Evolutionary conservation across 768 basidiomycete genomes (phyloP).

Genomic region (Boletus huronensis): DNA sequence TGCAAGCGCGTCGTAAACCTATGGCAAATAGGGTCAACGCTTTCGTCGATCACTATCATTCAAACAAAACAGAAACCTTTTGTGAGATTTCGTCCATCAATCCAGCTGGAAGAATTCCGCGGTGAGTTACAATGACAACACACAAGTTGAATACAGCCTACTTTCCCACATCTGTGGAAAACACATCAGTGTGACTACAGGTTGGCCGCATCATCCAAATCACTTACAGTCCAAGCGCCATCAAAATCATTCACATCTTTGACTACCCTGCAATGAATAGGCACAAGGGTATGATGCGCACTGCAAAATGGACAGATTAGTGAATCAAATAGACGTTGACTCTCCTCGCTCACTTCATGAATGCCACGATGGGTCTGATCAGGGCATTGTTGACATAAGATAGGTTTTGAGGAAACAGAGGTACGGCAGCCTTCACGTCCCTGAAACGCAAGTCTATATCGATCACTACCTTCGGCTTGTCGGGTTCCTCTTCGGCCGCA

Average conservation of each 20-base stretch:
- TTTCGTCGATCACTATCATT: background rate
- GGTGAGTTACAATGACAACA: background rate
- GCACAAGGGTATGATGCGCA: constrained; percentile 89
- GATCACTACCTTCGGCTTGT: constrained; percentile 58
- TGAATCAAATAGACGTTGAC: background rate
- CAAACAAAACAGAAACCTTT: constrained; percentile 48
- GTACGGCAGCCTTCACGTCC: constrained; percentile 93
- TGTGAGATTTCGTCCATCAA: constrained; percentile 87
- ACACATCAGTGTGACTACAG: constrained; percentile 1
- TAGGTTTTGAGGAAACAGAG: constrained; percentile 83
- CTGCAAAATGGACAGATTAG: constrained; percentile 39
- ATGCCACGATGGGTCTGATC: constrained; percentile 93
- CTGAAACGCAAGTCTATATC: constrained; percentile 95
- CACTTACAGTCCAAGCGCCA: constrained; percentile 90
- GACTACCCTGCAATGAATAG: constrained; percentile 86
- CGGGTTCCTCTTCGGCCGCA: constrained; percentile 22
- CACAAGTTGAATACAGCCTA: constrained; percentile 36
- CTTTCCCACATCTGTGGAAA: constrained; percentile 83
- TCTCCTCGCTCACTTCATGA: constrained; percentile 78
- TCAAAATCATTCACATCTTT: constrained; percentile 87
- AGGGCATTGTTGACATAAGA: constrained; percentile 92
- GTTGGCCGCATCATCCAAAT: background rate
- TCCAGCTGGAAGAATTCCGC: constrained; percentile 57
- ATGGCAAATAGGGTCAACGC: background rate
- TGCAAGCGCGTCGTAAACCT: constrained; percentile 91